phyloP scores from a whole-genome alignment of 306 rosid genomes.

The Cucumis hystrix region DNA sequence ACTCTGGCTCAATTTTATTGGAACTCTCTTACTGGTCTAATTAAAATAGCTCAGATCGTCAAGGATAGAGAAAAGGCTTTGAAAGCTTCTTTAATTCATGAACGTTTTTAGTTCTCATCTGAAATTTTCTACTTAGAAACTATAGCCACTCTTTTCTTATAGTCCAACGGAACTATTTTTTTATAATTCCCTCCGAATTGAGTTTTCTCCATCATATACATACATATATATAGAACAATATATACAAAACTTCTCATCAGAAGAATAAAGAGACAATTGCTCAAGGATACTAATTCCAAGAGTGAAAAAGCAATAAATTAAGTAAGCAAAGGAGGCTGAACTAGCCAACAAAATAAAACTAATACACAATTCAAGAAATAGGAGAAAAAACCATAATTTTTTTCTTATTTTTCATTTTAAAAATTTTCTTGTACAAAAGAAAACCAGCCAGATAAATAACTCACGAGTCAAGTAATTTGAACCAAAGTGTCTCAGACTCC shows the following conservation, averaged over 20 bases:
- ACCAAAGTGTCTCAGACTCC: slow-evolving; percentile 93
- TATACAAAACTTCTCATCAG: no score
- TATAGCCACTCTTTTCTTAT: neutral
- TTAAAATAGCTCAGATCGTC: neutral
- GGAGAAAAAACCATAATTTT: no score
- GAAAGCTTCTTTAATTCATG: neutral
- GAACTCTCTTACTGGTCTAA: neutral
- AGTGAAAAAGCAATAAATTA: no score
- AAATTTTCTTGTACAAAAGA: neutral
- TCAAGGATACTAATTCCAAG: no score
- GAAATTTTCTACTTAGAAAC: neutral
- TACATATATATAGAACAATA: no score
- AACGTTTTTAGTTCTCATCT: neutral
- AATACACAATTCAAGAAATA: no score
- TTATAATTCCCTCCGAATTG: neutral
- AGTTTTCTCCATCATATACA: neutral
- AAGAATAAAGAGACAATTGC: no score
- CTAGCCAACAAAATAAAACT: no score
- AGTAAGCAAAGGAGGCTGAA: no score
- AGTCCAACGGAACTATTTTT: neutral
- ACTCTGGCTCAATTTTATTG: neutral
- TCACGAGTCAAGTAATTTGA: slow-evolving; percentile 89
- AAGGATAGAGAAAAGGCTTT: neutral
- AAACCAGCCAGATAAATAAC: slow-evolving; percentile 16
- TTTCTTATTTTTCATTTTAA: neutral